Base-by-base conservation (phyloP, 495 filamentous ascomycete genomes). In the Staphylotrichum longicolle region DNA sequence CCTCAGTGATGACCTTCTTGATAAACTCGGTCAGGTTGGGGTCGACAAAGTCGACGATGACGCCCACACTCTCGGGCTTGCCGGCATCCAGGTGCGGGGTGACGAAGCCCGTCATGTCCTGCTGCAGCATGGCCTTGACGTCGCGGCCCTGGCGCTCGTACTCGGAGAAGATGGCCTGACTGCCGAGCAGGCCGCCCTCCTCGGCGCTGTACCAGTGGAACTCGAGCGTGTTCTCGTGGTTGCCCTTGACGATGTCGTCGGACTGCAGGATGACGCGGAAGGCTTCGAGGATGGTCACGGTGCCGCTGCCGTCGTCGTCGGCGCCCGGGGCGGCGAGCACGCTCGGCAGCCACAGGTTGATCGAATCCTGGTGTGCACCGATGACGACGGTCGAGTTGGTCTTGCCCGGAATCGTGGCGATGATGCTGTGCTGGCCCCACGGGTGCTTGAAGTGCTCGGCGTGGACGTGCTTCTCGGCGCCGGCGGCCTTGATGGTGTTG, bases 121-220 rank as follows among this genome's bases (percentile, higher is more conserved):
- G 94, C 79, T 99, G 95, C 48, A 99, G 81, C 94, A 99, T 98
- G 32, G 94, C 94, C 75, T 93, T 94, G 70, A 99, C 82, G 63
- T 96, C 86, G 20, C 87, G 80, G 33, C 82, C 79, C 30, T 84
- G 68, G 69, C 86, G 86, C 73, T 90, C 89, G 70, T 99, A 99
- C n/a, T 79, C 73, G 11, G 83, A 79, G 75, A 96, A 98, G 72
- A 99, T 87, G 39, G 89, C 91, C 72, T 96, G 91, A 86, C 34
- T 91, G 82, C 91, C 91, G 6, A 98, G 83, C 57, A 99, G 83
- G 40, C 94, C 94, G 51, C 91, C 93, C 73, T 97, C 95, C 74
- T 99, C 94, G 3, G 94, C 94, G 37, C 86, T 89, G 79, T 96
- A 98, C 93, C 93, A 99, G 75, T 97, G 93, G 74, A 99, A 99